Evolutionary conservation across 2,329 filamentous ascomycete genomes (phyloP).

Genomic region (Alternaria arborescens): DNA sequence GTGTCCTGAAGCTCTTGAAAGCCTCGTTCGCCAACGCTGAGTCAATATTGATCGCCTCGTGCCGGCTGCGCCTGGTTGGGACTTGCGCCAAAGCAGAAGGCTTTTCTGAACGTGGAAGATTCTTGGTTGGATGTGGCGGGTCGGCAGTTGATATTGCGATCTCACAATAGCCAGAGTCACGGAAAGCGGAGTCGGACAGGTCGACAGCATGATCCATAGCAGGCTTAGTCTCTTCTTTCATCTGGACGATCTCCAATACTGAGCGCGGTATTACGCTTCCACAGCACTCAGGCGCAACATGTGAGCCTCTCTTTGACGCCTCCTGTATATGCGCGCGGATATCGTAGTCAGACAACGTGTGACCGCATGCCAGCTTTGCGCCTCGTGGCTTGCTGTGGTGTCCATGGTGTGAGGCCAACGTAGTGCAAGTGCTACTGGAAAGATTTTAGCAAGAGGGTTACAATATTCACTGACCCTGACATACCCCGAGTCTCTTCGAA

Average conservation of each 20-base stretch:
- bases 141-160: slow-evolving; percentile 35
- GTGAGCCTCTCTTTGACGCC: slow-evolving; percentile 41
- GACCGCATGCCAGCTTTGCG: slow-evolving; percentile 43
- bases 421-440: slow-evolving; percentile 33
- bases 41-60: slow-evolving; percentile 32
- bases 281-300: slow-evolving; percentile 52
- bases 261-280: slow-evolving; percentile 51
- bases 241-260: slow-evolving; percentile 51
- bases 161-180: slow-evolving; percentile 41
- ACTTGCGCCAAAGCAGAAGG: slow-evolving; percentile 16
- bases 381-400: slow-evolving; percentile 35
- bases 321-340: slow-evolving; percentile 48
- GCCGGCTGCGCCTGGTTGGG: slow-evolving; percentile 18
- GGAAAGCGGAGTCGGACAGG: slow-evolving; percentile 16
- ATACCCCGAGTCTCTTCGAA: slow-evolving; percentile 43
- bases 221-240: slow-evolving; percentile 49
- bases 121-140: slow-evolving; percentile 18
- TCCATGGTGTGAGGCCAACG: slow-evolving; percentile 36
- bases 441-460: slow-evolving; percentile 23
- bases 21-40: slow-evolving; percentile 37
- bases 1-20: slow-evolving; percentile 33
- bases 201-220: slow-evolving; percentile 22
- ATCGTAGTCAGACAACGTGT: slow-evolving; percentile 38
- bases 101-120: slow-evolving; percentile 12
- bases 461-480: slow-evolving; percentile 6